Conservation (phyloP, 2,329 filamentous ascomycete species). For the Diaporthe citriasiana region DNA sequence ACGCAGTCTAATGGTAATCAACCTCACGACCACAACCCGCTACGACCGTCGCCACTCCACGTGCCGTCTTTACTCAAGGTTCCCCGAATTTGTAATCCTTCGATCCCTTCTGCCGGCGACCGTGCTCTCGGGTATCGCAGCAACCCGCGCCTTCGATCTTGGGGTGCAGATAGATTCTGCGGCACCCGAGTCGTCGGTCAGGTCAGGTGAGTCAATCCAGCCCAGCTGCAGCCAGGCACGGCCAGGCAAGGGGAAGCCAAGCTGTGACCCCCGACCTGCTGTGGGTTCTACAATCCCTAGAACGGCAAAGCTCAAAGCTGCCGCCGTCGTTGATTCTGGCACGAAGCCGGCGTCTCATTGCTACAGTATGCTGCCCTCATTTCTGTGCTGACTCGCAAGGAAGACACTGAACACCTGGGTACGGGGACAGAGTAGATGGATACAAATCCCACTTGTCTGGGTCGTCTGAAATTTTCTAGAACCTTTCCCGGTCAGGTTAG, state of each 20-base stretch:
- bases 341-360: neutral
- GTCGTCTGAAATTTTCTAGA: slow-evolving; percentile 16
- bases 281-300: too few relatives aligned
- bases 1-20: neutral
- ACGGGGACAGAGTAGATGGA: neutral
- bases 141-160: slow-evolving; percentile 19
- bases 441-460: neutral
- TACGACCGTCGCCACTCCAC: neutral
- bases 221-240: neutral
- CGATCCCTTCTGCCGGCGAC: neutral
- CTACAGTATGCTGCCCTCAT: too few relatives aligned
- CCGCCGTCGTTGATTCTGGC: neutral
- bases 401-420: neutral
- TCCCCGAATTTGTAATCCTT: slow-evolving; percentile 19
- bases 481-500: slow-evolving; percentile 14
- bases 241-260: too few relatives aligned
- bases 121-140: slow-evolving; percentile 25
- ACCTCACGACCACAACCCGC: neutral
- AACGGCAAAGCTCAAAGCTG: neutral
- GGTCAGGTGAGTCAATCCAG: slow-evolving; percentile 3
- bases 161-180: neutral
- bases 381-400: neutral
- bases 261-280: too few relatives aligned
- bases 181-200: slow-evolving; percentile 6
- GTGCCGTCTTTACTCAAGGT: slow-evolving; percentile 1